Conservation (phyloP, 768 basidiomycete genomes). For the Amyloporia xantha region DNA sequence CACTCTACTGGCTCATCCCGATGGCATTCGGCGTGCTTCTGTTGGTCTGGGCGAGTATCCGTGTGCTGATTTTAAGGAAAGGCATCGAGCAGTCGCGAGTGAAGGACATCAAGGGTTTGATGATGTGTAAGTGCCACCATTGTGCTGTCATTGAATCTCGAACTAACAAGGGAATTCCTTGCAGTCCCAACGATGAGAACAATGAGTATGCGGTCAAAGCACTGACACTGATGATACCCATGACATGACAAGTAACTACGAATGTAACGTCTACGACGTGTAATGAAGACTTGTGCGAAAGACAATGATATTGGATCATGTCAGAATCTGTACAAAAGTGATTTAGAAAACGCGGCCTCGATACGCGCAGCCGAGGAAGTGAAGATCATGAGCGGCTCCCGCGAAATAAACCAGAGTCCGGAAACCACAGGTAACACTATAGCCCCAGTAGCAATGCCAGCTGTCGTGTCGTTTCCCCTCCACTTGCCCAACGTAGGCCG, state of each 20-base stretch:
- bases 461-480: conserved; percentile 21
- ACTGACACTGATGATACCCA: conserved; percentile 8
- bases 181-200: conserved; percentile 48
- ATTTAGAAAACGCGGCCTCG: conserved; percentile 39
- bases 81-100: conserved; percentile 48
- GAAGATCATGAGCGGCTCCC: conserved; percentile 54
- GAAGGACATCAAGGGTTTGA: conserved; percentile 59
- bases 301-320: not conserved
- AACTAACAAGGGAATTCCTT: conserved; percentile 8
- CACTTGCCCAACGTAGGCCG: conserved; percentile 22
- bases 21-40: conserved; percentile 50
- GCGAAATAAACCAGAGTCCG: conserved; percentile 47
- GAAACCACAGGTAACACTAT: conserved; percentile 45
- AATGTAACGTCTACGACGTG: not conserved
- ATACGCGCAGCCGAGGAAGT: conserved; percentile 45
- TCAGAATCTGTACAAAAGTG: conserved; percentile 41
- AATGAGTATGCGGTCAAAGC: conserved; percentile 49
- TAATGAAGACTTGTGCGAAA: too few relatives aligned
- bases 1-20: conserved; percentile 65
- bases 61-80: conserved; percentile 51
- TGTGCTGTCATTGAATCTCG: not conserved
- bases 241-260: too few relatives aligned
- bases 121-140: conserved; percentile 58
- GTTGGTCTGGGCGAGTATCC: conserved; percentile 50
- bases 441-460: conserved; percentile 28